Evolutionary conservation across 495 filamentous ascomycete species (phyloP).

Genomic region (Aspergillus haitiensis): DNA sequence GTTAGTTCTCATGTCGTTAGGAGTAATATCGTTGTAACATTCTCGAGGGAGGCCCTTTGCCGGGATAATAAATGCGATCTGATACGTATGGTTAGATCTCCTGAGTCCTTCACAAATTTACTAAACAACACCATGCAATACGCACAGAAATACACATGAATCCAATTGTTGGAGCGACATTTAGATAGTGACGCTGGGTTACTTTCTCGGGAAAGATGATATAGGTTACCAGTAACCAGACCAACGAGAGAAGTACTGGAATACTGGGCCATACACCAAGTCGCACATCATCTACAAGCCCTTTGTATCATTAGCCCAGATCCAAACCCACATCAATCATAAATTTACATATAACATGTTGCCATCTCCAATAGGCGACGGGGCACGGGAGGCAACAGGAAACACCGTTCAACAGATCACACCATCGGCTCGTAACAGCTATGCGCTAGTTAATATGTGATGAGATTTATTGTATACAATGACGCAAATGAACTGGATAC

Average conservation of each 20-base stretch:
- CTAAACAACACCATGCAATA: neutral
- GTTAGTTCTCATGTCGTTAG: conserved; percentile 2
- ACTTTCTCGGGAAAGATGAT: conserved; percentile 2
- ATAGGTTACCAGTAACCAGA: conserved; percentile 9
- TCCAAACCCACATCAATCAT: neutral
- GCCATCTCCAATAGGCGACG: neutral
- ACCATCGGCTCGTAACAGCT: conserved; percentile 8
- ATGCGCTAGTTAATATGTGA: neutral
- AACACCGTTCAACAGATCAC: conserved; percentile 1
- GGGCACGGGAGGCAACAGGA: conserved; percentile 12
- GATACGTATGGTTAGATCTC: neutral
- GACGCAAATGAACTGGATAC: neutral
- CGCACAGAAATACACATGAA: conserved; percentile 10
- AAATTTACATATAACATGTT: conserved; percentile 7
- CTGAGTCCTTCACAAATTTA: neutral
- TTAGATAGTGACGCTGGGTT: conserved; percentile 9
- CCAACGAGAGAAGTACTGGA: conserved; percentile 10
- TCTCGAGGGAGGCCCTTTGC: conserved; percentile 4
- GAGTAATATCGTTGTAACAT: conserved; percentile 10
- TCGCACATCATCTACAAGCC: conserved; percentile 11
- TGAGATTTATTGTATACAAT: neutral
- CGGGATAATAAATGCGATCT: conserved; percentile 9
- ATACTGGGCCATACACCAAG: conserved; percentile 9
- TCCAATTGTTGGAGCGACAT: conserved; percentile 10
- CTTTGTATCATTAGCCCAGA: neutral